Base-by-base conservation (phyloP, 1,284 basidiomycete genomes). In the Leccinum insigne region DNA sequence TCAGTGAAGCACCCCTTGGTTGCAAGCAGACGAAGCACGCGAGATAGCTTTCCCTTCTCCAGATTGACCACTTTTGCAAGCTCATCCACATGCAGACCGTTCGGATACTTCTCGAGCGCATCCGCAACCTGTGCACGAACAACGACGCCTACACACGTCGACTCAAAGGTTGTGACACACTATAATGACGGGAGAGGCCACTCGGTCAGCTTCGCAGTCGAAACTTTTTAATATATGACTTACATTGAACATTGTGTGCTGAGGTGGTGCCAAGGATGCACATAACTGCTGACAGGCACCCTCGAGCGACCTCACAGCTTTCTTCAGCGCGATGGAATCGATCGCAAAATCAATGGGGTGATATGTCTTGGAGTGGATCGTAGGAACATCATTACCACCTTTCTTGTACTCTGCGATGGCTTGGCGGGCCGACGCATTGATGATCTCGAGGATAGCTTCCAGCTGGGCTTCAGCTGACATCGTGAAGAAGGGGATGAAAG, bases 1-100 rank as follows among this genome's bases (percentile, higher is more conserved):
- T 80, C 79, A 2, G 61, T 68, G 62, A 79, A 80, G 59, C 77
- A 74, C 23, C 78, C 76, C 61, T 77, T 73, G 8, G 71, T 70
- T 3, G 75, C 72, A 16, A 79, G 73, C 5, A 75, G 61, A 49
- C 78, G 78, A 54, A 79, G 72, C n/a, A 77, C 61, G 2, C 79
- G 75, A 58, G 69, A 59, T 13, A 77, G 68, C 44, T 77, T 78
- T 2, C 67, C 70, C 44, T 64, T 68, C 18, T 78, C 77, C 23
- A 78, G 35, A 9, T 63, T 63, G 35, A 76, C 70, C 56, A 68
- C 61, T 32, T 61, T 62, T 32, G 76, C 60, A n/a, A 77, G 69
- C 47, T 71, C 67, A 14, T 69, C 63, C 5, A 77, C 68, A 38
- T 70, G 68, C 18, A 78, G 64, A 21, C 76, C 77, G 11, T 71